Base-by-base conservation (phyloP, 768 basidiomycete species). In the Lentinula detonsa region DNA sequence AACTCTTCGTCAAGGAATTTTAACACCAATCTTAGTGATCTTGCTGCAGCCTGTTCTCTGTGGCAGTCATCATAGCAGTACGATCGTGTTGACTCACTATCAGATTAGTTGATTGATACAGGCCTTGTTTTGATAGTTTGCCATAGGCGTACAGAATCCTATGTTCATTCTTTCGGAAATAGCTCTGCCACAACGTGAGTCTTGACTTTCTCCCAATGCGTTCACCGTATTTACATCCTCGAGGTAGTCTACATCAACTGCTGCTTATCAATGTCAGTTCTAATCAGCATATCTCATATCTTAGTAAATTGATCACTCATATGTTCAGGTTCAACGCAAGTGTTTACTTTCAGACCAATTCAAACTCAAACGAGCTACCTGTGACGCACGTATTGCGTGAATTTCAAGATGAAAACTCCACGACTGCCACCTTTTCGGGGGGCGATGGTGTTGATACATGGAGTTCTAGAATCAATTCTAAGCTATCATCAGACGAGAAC, bases 231-330 rank as follows among this genome's bases (percentile, higher is more conserved):
- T 43, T 18, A 56, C 11, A 8, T 55, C 18, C 18, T 18, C 46
- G 8, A 21, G 33, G 18, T 7, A 59, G 57, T 59, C 18, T 59
- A 59, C 16, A 18, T 49, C 31, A 59, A 59, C 42, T 59, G 57
- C 45, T 59, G 15, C 46, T 31, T 59, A 15, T 59, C 57, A 3
- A 59, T 59, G 57, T 59, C 11, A 33, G 57, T 23, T 56, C 21
- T 13, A 7, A 7, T 33, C 16, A 15, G 28, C 3, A 31, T 33
- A 18, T 45, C 3, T 1, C 28, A 54, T 46, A 23, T 46, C 11
- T 18, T 8, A 10, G 5, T 33, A 1, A 2, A 49, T 23, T 37
- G 28, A 49, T 9, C 28, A 18, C 45, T 59, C 11, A 21, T 21
- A 5, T n/a, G 5, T 16, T 5, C 18, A 59, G 57, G 57, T 15